Evolutionary conservation across 2,329 filamentous ascomycete genomes (phyloP).

Genomic region (Colletotrichum neosansevieriae): DNA sequence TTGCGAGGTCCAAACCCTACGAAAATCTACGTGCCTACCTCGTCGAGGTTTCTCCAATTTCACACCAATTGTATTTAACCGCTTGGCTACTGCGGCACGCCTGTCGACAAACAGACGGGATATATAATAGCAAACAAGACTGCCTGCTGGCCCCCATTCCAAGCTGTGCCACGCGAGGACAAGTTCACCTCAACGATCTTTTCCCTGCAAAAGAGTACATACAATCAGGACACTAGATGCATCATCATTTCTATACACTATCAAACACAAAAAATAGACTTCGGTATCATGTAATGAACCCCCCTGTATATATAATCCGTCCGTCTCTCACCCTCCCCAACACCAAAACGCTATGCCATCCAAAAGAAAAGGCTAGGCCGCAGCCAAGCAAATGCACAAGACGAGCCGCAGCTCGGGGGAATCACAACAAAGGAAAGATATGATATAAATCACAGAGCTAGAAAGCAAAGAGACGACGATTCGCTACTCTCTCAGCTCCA

Average conservation of each 20-base stretch:
- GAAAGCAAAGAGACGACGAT: background rate
- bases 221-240: background rate
- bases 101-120: too few relatives aligned
- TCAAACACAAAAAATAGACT: constrained; percentile 12
- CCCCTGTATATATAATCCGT: background rate
- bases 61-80: too few relatives aligned
- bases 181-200: too few relatives aligned
- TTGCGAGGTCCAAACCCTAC: too few relatives aligned
- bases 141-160: too few relatives aligned
- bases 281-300: constrained; percentile 16
- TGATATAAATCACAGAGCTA: background rate
- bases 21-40: too few relatives aligned
- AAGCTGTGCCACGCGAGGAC: too few relatives aligned
- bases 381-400: constrained; percentile 24
- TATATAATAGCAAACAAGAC: too few relatives aligned
- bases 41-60: too few relatives aligned
- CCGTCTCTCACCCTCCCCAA: background rate
- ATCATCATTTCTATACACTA: constrained; percentile 16
- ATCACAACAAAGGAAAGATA: constrained; percentile 28
- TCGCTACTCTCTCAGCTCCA: constrained; percentile 53
- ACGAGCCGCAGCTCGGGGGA: constrained; percentile 31
- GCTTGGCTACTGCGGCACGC: too few relatives aligned
- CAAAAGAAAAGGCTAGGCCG: constrained; percentile 5
- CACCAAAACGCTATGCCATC: constrained; percentile 28
- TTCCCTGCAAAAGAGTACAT: background rate